These are phyloP conservation scores for Eragrostis tef DNA, from an alignment of 202 grass and related monocot genomes.

Conservation along the genomic window DNA sequence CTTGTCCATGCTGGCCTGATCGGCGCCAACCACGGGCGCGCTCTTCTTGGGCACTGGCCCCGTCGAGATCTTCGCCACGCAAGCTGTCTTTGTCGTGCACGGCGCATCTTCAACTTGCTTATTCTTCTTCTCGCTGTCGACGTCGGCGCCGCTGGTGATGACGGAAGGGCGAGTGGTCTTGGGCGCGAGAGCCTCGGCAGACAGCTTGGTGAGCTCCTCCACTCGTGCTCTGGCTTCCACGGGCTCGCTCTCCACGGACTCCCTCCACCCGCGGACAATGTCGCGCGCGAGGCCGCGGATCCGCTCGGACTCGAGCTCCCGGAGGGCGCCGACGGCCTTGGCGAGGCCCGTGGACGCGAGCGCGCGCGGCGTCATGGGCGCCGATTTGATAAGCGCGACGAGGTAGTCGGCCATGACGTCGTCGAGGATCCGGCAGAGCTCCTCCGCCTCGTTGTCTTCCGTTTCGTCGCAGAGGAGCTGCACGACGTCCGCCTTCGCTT, in stretches of 20 bases:
- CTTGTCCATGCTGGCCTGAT: neutral
- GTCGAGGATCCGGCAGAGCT: conserved; percentile 21
- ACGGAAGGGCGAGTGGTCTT: neutral
- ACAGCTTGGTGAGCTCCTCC: neutral
- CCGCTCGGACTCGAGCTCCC: conserved; percentile 5
- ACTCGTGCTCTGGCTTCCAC: neutral
- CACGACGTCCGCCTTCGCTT: neutral
- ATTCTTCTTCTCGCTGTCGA: neutral
- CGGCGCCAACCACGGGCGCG: neutral
- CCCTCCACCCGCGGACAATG: conserved; percentile 17
- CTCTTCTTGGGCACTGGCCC: neutral
- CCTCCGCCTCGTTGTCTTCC: conserved; percentile 5
- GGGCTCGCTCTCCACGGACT: neutral
- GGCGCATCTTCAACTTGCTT: neutral
- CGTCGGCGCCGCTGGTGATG: neutral
- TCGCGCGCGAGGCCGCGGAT: conserved; percentile 17
- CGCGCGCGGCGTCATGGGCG: neutral
- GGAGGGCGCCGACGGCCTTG: neutral
- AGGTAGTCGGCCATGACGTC: conserved; percentile 19
- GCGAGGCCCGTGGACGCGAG: conserved; percentile 16
- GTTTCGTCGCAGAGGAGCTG: neutral
- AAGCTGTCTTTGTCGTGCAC: neutral
- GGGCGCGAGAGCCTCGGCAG: neutral
- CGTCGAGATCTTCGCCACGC: neutral
- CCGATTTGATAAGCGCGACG: neutral